Evolutionary conservation across 257 asterid genomes (phyloP).

Genomic region (Nicotiana attenuata): DNA sequence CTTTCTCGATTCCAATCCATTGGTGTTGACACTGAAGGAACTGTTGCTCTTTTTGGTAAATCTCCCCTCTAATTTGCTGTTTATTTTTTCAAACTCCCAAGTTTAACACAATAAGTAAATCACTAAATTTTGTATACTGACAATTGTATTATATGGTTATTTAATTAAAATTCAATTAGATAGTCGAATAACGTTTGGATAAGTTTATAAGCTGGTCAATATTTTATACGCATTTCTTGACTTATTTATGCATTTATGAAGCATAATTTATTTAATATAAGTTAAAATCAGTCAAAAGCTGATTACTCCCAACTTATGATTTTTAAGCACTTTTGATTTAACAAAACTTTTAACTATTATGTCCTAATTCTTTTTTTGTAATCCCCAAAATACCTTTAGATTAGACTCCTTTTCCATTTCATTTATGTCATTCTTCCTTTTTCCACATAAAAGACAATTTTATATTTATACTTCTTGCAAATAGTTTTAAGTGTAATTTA

Average conservation of each 20-base stretch:
- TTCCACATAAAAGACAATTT: too few species aligned
- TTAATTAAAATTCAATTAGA: not conserved
- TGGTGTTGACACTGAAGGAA: slow-evolving; percentile 59
- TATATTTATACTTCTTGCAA: not conserved
- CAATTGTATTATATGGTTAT: too few species aligned
- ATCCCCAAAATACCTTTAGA: not conserved
- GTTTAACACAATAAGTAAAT: not conserved
- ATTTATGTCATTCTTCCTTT: not conserved
- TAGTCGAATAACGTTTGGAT: too few species aligned
- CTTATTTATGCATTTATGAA: too few species aligned
- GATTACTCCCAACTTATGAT: too few species aligned
- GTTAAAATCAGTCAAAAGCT: too few species aligned
- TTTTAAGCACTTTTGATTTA: not conserved
- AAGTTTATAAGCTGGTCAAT: not conserved
- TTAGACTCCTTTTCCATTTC: too few species aligned
- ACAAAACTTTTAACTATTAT: not conserved
- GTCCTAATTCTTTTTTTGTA: too few species aligned
- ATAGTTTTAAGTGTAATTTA: too few species aligned
- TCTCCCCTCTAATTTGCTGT: not conserved
- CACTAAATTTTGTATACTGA: too few species aligned
- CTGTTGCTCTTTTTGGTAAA: slow-evolving; percentile 73
- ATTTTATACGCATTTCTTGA: too few species aligned
- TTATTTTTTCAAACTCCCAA: not conserved
- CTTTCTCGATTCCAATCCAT: slow-evolving; percentile 51
- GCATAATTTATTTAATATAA: too few species aligned